Base-by-base conservation (phyloP, 371 early-diverging fungal species). In the Chytridium lagenaria region DNA sequence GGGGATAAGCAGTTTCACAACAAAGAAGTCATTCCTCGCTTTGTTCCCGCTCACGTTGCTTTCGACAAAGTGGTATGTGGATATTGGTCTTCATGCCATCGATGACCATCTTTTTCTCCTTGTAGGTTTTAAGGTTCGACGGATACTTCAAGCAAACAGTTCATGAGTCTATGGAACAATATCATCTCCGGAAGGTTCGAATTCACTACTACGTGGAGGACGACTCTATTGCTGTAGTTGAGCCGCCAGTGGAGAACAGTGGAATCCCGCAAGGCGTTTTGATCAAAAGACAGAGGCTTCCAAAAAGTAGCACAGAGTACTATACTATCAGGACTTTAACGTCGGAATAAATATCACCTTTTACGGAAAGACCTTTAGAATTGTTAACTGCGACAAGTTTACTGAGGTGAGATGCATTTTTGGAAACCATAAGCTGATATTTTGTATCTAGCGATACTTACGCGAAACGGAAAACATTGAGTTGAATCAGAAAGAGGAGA, bases 141-240 rank as follows among this genome's bases (percentile, higher is more conserved):
- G 86, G 74, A 0, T 88, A 85, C 76, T 88, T 85, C 69, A 85
- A 85, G 70, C 78, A 85, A 70, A 82, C 84, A 23, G 83, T 86
- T 19, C 83, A 84, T 74, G 86, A 86, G 67, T 80, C 78, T 23
- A 67, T 69, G 39, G 86, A 87, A 69, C 84, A 84, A 71, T 85
- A 81, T 73, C 83, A 84, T 55, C 78, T 85, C 28, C 80, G 85
- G 33, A 80, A 79, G 57, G 84, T 87, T 2, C 70, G 80, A 36
- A 85, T 88, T 50, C 80, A 81, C 30, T 88, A 80, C 76, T 88
- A 78, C 66, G 79, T 87, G 31, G 88, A 88, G 75, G 88, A 88
- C 75, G 88, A 87, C 71, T 85, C 87, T 0, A 80, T 88, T 40
- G 80, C 86, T 2, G 86, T 88, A 26, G 82, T 85, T 10, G 88